Conservation (phyloP, 2,329 filamentous ascomycete species). For the Pyrenochaeta sp. region DNA sequence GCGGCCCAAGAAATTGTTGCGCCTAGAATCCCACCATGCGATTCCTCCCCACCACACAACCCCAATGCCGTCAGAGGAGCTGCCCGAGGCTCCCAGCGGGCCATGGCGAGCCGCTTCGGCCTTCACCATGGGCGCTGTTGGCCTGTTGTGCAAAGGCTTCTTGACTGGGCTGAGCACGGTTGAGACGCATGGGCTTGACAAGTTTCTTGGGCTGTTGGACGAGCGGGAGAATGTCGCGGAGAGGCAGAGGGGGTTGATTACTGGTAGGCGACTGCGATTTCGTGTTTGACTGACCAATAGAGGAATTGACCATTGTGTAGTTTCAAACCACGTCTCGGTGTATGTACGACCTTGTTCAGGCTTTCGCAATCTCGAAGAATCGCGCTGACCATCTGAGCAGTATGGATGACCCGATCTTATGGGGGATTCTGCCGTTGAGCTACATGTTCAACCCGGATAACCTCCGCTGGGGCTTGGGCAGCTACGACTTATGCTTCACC, state of each 20-base stretch:
- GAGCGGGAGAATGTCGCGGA: conserved; percentile 70
- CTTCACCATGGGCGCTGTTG: conserved; percentile 76
- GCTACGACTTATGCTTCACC: conserved; percentile 94
- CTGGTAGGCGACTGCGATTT: conserved; percentile 63
- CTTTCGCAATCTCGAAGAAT: conserved; percentile 9
- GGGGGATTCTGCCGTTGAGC: conserved; percentile 82
- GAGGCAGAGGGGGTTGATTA: conserved; percentile 80
- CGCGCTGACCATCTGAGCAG: conserved; percentile 57
- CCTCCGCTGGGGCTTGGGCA: conserved; percentile 87
- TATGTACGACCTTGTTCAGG: conserved; percentile 61
- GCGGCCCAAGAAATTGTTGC: no score
- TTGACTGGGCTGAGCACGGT: conserved; percentile 76
- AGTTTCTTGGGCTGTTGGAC: conserved; percentile 79
- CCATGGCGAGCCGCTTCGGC: conserved; percentile 78
- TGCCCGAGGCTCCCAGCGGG: conserved; percentile 63
- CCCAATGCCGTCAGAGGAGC: conserved; percentile 53
- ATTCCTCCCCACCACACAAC: conserved; percentile 16
- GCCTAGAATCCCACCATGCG: conserved; percentile 24
- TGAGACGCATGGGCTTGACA: conserved; percentile 77
- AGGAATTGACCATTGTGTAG: conserved; percentile 54
- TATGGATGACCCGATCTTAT: conserved; percentile 91
- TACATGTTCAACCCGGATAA: conserved; percentile 77
- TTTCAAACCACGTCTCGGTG: conserved; percentile 89
- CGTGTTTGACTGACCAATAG: neutral
- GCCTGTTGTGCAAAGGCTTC: conserved; percentile 75